A percentile compares a stretch with the other conserved stretches of the same genome.
Conservation (phyloP, 169 alveolate species). For the Toxoplasma gondii region DNA sequence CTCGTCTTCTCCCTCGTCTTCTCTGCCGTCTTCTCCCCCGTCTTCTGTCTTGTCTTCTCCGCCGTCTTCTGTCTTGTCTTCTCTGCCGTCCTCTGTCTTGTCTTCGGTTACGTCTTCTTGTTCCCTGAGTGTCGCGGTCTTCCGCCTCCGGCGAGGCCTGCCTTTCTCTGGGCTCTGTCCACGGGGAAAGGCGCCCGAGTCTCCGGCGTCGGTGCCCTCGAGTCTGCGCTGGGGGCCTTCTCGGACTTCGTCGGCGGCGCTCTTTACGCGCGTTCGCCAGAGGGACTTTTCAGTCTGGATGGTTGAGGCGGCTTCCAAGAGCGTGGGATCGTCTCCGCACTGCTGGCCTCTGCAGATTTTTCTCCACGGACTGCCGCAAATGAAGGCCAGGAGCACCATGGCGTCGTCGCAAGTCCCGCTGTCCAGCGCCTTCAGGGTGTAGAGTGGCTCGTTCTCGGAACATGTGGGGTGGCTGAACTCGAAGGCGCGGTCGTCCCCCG, state of each 20-base stretch:
- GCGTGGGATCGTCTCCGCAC: not conserved
- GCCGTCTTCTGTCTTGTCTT: no score
- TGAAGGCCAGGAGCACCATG: conserved; percentile 23
- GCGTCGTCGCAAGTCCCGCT: not conserved
- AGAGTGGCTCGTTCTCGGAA: not conserved
- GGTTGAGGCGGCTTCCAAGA: not conserved
- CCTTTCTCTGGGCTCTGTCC: not conserved
- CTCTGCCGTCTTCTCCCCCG: no score
- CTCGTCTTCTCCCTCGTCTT: no score
- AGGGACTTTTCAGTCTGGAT: not conserved
- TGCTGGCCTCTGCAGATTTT: not conserved
- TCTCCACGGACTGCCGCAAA: conserved; percentile 19
- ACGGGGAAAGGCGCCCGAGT: not conserved
- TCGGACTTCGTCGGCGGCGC: not conserved
- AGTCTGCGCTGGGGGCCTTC: not conserved
- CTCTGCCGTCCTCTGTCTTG: no score
- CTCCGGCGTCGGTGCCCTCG: not conserved
- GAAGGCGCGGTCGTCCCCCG: not conserved
- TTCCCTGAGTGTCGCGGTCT: not conserved
- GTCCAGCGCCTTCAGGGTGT: not conserved
- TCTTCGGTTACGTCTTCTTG: no score
- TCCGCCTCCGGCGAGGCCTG: not conserved
- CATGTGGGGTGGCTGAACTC: not conserved
- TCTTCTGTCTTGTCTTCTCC: no score
- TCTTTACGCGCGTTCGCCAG: not conserved